A percentile compares a stretch with the other conserved stretches of the same genome.
Conservation (phyloP, 23 red algal species). For the Gracilaria domingensis region DNA sequence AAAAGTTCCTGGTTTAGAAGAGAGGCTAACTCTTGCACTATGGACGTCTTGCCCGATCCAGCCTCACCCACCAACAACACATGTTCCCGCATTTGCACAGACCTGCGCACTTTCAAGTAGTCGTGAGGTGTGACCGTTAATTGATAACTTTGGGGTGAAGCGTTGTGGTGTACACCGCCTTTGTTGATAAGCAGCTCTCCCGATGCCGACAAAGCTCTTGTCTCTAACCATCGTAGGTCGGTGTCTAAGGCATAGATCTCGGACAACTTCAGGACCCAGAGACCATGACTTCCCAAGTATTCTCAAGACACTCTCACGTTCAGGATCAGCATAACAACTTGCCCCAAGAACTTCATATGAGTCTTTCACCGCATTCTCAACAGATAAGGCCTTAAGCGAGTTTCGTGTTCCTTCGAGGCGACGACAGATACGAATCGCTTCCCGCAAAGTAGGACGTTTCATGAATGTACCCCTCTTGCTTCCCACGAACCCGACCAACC, state of each 20-base stretch:
- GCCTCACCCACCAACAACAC: slow-evolving; percentile 89
- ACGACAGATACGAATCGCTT: slow-evolving; percentile 71
- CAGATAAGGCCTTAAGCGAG: slow-evolving; percentile 9
- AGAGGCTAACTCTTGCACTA: slow-evolving; percentile 83
- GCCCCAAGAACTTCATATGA: slow-evolving; percentile 63
- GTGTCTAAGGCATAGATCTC: slow-evolving; percentile 21
- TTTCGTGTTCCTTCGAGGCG: slow-evolving; percentile 38
- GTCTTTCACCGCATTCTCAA: slow-evolving; percentile 58
- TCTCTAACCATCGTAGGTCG: slow-evolving; percentile 39
- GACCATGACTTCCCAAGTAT: slow-evolving; percentile 50
- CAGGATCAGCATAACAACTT: slow-evolving; percentile 10
- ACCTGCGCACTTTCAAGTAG: slow-evolving; percentile 73
- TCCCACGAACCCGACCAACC: background rate
- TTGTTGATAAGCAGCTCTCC: background rate
- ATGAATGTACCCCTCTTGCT: background rate
- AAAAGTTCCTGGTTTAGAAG: slow-evolving; percentile 66
- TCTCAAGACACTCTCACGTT: background rate
- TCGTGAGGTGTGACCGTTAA: slow-evolving; percentile 64
- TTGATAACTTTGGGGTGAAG: slow-evolving; percentile 32
- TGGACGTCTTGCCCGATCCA: slow-evolving; percentile 92
- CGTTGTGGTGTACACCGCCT: background rate
- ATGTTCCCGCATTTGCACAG: slow-evolving; percentile 77
- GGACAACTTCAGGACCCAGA: slow-evolving; percentile 22
- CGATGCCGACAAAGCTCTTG: background rate
- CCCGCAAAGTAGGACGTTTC: slow-evolving; percentile 43